Evolutionary conservation across 2,329 filamentous ascomycete species (phyloP).

Genomic region (Plenodomus tracheiphilus): DNA sequence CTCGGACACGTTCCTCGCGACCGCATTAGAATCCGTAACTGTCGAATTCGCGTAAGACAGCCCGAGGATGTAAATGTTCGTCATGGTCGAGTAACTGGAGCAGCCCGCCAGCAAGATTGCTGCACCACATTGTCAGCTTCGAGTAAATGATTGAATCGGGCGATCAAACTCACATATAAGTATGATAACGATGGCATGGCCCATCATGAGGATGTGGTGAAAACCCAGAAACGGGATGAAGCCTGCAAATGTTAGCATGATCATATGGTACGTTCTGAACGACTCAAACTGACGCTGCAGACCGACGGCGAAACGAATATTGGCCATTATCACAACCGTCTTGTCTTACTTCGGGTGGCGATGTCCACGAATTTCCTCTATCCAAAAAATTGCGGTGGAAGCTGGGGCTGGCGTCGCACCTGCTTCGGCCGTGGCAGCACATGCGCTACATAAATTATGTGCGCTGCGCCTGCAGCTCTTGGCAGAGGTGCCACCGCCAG

Average conservation of each 20-base stretch:
- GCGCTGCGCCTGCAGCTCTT: not conserved
- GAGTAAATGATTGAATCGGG: not conserved
- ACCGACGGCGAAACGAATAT: not conserved
- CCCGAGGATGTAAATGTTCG: slow-evolving; percentile 88
- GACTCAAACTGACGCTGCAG: not conserved
- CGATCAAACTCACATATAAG: slow-evolving; percentile 71
- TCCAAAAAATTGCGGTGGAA: not conserved
- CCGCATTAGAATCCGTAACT: slow-evolving; percentile 76
- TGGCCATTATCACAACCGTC: not conserved
- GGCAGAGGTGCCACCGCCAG: not conserved
- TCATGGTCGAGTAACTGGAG: slow-evolving; percentile 88
- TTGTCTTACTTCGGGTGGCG: not conserved
- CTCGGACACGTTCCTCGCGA: slow-evolving; percentile 77
- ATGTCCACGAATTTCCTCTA: not conserved
- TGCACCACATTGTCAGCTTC: slow-evolving; percentile 45
- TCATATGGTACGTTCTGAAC: not conserved
- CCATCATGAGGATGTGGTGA: slow-evolving; percentile 88
- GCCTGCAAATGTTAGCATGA: slow-evolving; percentile 36
- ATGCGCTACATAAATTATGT: not conserved
- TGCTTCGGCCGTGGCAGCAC: not conserved
- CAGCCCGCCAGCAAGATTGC: slow-evolving; percentile 88
- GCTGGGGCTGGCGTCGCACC: not conserved
- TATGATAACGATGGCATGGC: slow-evolving; percentile 87
- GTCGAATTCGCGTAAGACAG: slow-evolving; percentile 86
- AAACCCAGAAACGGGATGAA: slow-evolving; percentile 62